These are phyloP conservation scores for Tricharina praecox DNA, from an alignment of 495 filamentous ascomycete genomes.

Conservation along the genomic window DNA sequence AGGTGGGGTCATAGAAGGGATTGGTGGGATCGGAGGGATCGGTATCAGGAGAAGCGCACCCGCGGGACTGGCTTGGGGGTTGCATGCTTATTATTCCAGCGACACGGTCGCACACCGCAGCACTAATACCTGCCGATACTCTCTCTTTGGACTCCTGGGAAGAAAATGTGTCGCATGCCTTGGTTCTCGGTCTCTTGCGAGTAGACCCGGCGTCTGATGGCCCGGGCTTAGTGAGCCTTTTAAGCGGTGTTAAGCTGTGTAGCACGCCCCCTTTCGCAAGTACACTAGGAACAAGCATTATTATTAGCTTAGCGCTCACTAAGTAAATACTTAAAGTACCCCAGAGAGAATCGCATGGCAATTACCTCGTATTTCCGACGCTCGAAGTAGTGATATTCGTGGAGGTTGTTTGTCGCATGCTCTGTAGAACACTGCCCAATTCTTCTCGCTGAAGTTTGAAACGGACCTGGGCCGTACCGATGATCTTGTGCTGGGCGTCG, in stretches of 20 bases:
- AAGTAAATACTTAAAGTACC: neutral
- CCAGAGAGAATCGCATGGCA: no score
- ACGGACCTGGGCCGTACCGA: neutral
- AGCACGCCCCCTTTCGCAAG: neutral
- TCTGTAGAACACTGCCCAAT: neutral
- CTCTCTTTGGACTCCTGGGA: neutral
- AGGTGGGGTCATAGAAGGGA: neutral
- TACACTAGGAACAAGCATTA: neutral
- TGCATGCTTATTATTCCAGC: neutral
- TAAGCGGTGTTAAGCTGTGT: neutral
- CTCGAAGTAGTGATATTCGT: neutral
- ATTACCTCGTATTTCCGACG: neutral
- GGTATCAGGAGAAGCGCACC: no score
- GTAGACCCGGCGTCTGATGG: neutral
- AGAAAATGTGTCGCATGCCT: neutral
- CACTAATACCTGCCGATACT: neutral
- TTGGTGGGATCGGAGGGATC: neutral
- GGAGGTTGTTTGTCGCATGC: neutral
- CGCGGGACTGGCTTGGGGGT: no score
- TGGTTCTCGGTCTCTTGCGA: neutral
- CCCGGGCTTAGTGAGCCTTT: neutral
- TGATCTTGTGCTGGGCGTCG: neutral
- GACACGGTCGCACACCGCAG: neutral
- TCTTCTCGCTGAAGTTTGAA: neutral
- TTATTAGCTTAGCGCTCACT: neutral